phyloP scores from a whole-genome alignment of 83 land plant species.

The Thuja plicata region DNA sequence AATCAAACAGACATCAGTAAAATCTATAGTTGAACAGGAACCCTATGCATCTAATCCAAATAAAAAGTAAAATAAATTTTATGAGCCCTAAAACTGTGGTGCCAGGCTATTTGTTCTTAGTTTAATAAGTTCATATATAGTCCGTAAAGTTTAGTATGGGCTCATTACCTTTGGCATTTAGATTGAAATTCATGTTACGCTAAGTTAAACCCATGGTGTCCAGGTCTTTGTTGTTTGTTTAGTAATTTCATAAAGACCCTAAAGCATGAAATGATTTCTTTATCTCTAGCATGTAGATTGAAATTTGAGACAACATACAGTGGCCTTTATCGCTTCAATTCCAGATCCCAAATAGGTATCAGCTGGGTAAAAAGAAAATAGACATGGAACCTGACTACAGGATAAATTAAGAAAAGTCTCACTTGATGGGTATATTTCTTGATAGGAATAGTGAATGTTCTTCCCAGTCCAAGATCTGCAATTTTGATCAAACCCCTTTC shows the following conservation, averaged over 20 bases:
- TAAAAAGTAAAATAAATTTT: neutral
- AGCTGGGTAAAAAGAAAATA: neutral
- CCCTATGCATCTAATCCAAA: neutral
- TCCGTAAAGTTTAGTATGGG: neutral
- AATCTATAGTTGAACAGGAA: neutral
- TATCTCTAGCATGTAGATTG: neutral
- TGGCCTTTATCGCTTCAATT: neutral
- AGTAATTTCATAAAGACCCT: neutral
- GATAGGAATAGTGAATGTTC: constrained; percentile 81
- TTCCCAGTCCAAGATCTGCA: constrained; percentile 88
- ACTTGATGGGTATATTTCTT: constrained; percentile 97
- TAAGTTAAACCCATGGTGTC: neutral
- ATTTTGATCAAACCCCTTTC: constrained; percentile 71
- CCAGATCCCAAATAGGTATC: neutral
- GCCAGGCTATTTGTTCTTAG: neutral
- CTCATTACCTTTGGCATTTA: neutral
- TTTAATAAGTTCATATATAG: neutral
- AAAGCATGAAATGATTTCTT: neutral
- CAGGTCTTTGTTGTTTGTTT: neutral
- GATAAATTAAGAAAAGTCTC: neutral
- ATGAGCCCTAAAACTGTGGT: neutral
- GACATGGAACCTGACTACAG: neutral
- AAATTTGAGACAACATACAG: neutral
- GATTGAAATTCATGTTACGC: neutral
- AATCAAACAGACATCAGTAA: neutral